phyloP scores from a whole-genome alignment of 345 rosid species.

The Corchorus olitorius region DNA sequence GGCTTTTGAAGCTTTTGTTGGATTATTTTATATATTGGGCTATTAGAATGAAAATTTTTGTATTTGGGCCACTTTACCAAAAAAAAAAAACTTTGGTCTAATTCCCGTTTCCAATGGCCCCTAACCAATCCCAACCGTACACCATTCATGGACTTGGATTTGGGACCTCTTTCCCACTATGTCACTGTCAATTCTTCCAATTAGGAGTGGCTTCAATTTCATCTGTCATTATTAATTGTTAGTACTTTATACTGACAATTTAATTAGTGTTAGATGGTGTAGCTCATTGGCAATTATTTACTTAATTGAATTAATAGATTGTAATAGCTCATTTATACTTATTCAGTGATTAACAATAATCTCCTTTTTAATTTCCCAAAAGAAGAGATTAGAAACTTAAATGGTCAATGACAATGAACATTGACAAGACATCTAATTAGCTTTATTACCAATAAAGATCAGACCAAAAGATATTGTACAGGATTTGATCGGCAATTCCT shows the following conservation, averaged over 20 bases:
- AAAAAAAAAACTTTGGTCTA: too few species aligned
- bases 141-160: too few species aligned
- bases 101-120: not conserved
- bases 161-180: not conserved
- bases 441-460: not conserved
- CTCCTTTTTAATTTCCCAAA: not conserved
- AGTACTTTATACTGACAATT: too few species aligned
- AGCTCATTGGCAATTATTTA: not conserved
- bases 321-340: not conserved
- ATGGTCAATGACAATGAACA: not conserved
- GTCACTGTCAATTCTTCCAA: too few species aligned
- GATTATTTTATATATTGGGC: not conserved
- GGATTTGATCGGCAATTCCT: not conserved
- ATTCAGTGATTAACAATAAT: not conserved
- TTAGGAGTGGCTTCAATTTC: too few species aligned
- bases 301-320: not conserved
- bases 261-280: too few species aligned
- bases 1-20: not conserved
- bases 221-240: too few species aligned
- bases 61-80: too few species aligned
- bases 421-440: not conserved
- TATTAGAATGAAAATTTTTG: too few species aligned
- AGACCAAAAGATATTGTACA: not conserved
- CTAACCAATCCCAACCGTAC: too few species aligned
- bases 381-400: not conserved